phyloP scores from a whole-genome alignment of 2,329 filamentous ascomycete species.

The Nemania sp. region DNA sequence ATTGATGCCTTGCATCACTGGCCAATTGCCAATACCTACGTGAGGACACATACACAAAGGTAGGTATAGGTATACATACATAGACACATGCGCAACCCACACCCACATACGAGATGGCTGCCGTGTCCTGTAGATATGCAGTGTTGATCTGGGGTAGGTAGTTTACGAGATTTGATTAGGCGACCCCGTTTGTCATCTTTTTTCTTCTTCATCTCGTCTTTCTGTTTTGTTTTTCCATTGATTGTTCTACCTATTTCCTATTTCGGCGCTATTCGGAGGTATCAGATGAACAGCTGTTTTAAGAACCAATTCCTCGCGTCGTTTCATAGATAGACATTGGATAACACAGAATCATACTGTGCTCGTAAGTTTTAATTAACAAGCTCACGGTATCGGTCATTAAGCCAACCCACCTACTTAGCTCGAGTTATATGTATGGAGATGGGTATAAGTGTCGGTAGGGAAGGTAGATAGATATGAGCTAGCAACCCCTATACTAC shows the following conservation, averaged over 20 bases:
- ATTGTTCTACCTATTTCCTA: conserved; percentile 8
- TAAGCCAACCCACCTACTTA: neutral
- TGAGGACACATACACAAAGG: neutral
- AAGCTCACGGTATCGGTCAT: neutral
- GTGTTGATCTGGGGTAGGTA: conserved; percentile 36
- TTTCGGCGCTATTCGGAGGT: conserved; percentile 9
- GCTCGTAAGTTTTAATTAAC: conserved; percentile 1
- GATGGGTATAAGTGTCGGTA: too few relatives aligned
- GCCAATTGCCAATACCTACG: conserved; percentile 22
- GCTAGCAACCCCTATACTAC: neutral
- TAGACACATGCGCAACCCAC: neutral
- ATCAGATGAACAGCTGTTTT: conserved; percentile 13
- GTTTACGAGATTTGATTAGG: conserved; percentile 24
- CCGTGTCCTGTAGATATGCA: conserved; percentile 23
- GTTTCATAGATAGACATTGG: neutral
- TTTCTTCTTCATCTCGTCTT: too few relatives aligned
- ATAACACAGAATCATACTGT: neutral
- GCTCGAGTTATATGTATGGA: neutral
- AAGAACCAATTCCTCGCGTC: neutral
- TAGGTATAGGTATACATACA: neutral
- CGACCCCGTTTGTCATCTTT: neutral
- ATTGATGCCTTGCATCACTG: conserved; percentile 3
- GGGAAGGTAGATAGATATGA: neutral
- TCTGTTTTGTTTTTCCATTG: neutral
- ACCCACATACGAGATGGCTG: conserved; percentile 13